Evolutionary conservation across 2,329 filamentous ascomycete genomes (phyloP), one percentile per base, ranked within the genome.

Genomic region (Aspergillus terreus): DNA sequence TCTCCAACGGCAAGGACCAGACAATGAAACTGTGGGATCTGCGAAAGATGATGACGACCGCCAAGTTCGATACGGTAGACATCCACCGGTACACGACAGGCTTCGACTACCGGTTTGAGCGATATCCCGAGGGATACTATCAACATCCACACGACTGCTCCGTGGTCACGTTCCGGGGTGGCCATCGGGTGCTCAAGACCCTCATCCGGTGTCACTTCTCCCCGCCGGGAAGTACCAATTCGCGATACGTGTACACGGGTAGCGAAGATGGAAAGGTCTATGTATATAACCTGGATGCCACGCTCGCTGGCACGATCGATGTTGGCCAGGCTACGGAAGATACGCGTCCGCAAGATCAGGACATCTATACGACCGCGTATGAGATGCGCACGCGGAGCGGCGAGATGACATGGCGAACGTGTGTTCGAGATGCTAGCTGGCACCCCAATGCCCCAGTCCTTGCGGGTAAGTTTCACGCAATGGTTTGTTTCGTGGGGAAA

Each of bases 1-100:
- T 99, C 23, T 92, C 87, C 59, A 99, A 99, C 63, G 90, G 85
- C 55, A 99, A 97, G 67, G 94, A 99, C 66, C 94, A 97, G 70
- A 92, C 86, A 40, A 95, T 95, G 83, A 97, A 97, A 72, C 80
- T 99, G 0, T 99, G 94, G 94, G 94, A 99, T 69, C 69, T 96
- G 50, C 81, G 92, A 47, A 95, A 89, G 79, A 92, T 91, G 80
- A 88, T 94, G 78, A 84, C 84, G 4, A 86, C 87, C 1, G 80
- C 85, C 32, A 69, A 73, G 68, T 71, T 76, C 63, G 80, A 82
- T 53, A 69, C 68, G 4, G 76, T 85, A 51, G 75, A 84, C 46
- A 71, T 75, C 4, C 67, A 71, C 47, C 64, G 68, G 25, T 83
- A 80, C 65, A 81, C 80, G 0, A 83, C 79, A 2, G 78, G 78